Evolutionary conservation across 169 alveolate genomes (phyloP).

Genomic region (Plasmodium vivax): DNA sequence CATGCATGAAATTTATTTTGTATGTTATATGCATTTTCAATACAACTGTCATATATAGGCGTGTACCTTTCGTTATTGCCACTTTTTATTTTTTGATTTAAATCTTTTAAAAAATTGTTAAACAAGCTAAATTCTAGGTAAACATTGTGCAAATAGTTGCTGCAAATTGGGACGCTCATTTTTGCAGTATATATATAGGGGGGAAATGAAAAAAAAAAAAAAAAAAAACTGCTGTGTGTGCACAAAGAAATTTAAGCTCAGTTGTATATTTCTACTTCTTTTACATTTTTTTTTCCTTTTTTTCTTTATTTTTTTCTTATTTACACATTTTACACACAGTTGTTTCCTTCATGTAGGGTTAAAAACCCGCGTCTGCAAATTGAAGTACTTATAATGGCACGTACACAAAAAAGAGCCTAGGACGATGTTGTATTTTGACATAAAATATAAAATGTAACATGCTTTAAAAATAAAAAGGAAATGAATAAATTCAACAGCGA

Average conservation of each 20-base stretch:
- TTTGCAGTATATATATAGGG: not conserved
- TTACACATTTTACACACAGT: not conserved
- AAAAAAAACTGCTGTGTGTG: not conserved
- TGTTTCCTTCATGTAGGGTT: not conserved
- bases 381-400: not conserved
- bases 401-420: not conserved
- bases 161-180: conserved; percentile 21
- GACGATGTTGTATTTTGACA: not conserved
- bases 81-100: conserved; percentile 1
- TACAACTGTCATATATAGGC: conserved; percentile 54
- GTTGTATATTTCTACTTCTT: not conserved
- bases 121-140: conserved; percentile 66
- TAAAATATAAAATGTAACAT: not conserved
- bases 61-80: conserved; percentile 49
- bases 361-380: not conserved
- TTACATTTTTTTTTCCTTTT: not conserved
- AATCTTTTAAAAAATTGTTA: conserved; percentile 64
- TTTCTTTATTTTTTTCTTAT: not conserved
- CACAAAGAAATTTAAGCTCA: not conserved
- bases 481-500: not conserved
- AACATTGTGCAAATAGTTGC: conserved; percentile 33
- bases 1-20: conserved; percentile 44
- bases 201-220: not conserved
- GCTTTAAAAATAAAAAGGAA: not conserved
- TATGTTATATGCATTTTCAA: conserved; percentile 52